Evolutionary conservation across 768 basidiomycete genomes (phyloP), one percentile per base, ranked within the genome.

Genomic region (Pleurotus djamor): DNA sequence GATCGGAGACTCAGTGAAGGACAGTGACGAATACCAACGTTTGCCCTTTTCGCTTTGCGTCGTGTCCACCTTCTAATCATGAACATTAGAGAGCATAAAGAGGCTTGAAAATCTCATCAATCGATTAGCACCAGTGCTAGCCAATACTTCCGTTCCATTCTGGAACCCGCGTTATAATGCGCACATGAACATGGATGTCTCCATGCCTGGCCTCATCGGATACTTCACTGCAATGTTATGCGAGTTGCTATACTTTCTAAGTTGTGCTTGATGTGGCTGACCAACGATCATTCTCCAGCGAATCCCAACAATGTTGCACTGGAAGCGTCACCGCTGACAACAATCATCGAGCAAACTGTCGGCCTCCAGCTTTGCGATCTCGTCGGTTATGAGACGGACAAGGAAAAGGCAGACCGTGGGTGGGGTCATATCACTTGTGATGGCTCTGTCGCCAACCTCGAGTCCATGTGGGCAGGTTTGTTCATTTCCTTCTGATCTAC

Each of bases 361-460:
- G 79, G 78, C 14, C 64, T 67, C 47, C 69, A 79, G 14, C 63
- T 79, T 41, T 79, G 74, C 59, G 64, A 66, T 49, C 74, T 80
- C 75, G 58, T 80, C 7, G 78, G 79, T 4, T 78, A 71, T 51
- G 64, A 67, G 17, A 63, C 59, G 13, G 2, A 28, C 21, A 3
- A 28, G 21, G 47, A 62, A n/a, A 14, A 17, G 34, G 38, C 43
- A 13, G 38, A 44, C 13, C 52, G 60, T n/a, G 56, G 60, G n/a
- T 80, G 79, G 79, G 79, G 79, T 0, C 79, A 81, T 61, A 72
- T 81, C 48, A 69, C 78, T 7, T 73, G 69, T 41, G 79, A 69
- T 47, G 80, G 80, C 3, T 71, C 78, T 8, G 68, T 81, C 6
- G 80, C 80, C 3, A 81, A 81, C 60, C 48, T 80, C 57, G 80